Conservation (phyloP, 495 filamentous ascomycete genomes). For the Aspergillus funiculosus region DNA sequence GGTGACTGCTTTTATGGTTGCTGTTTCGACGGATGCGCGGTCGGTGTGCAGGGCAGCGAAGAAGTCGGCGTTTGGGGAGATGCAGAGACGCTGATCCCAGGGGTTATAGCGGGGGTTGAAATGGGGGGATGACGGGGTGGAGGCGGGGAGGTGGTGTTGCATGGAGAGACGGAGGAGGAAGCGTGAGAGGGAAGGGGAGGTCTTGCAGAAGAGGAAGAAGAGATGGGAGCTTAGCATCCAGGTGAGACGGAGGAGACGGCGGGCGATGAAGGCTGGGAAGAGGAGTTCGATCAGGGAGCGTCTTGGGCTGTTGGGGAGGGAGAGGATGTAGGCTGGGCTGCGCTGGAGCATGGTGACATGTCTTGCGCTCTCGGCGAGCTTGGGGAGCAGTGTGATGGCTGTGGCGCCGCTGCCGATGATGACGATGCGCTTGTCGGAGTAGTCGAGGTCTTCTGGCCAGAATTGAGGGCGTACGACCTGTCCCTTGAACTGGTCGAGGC, state of each 20-base stretch:
- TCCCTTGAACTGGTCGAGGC: conserved; percentile 37
- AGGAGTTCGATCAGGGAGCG: conserved; percentile 33
- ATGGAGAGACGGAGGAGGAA: conserved; percentile 40
- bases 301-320: conserved; percentile 41
- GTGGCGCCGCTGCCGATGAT: conserved; percentile 55
- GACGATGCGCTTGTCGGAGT: conserved; percentile 46
- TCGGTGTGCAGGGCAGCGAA: conserved; percentile 54
- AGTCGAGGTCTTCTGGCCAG: conserved; percentile 49
- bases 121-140: conserved; percentile 55
- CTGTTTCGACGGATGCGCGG: conserved; percentile 60
- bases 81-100: conserved; percentile 69
- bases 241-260: conserved; percentile 38
- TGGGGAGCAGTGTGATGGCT: conserved; percentile 49
- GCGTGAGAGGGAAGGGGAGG: conserved; percentile 48
- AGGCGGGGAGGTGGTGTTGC: conserved; percentile 46
- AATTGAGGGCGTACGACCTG: conserved; percentile 47
- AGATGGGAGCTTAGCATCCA: conserved; percentile 43
- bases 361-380: conserved; percentile 38
- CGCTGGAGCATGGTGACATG: conserved; percentile 53
- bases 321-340: conserved; percentile 55
- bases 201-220: conserved; percentile 50
- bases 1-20: conserved; percentile 59
- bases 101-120: conserved; percentile 68
- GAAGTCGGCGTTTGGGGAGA: conserved; percentile 68
- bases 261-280: conserved; percentile 32